Evolutionary conservation across 106 monocot species (phyloP), one percentile per base, ranked within the genome.

Genomic region (Acanthochlamys bracteata): DNA sequence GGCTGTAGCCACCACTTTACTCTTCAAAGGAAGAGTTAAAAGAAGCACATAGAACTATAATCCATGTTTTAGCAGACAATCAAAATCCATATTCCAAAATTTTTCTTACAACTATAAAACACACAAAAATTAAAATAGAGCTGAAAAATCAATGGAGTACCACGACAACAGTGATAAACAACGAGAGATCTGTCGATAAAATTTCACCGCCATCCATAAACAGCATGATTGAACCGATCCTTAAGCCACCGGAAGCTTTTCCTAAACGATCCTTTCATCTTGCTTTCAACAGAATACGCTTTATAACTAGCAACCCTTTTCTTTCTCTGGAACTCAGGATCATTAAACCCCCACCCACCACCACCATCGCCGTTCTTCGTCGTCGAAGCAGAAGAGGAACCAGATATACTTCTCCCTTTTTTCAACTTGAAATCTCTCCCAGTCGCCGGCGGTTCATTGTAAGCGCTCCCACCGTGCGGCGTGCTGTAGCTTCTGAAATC

Each of bases 191-290:
- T 24, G 27, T 4, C 19, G 7, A 41, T 22, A 0, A 11, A 33
- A 33, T 33, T 57, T 82, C 74, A 82, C 65, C 66, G 74, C 77
- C 66, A 80, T 21, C 80, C 83, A 57, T 82, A 68, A 26, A 82
- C 71, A 24, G 76, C 79, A 13, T 76, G 72, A 57, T 75, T 61
- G 58, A 78, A 87, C 12, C 63, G 70, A 19, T 87, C 80, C 80
- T 88, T 88, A 55, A 88, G 61, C 88, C 88, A 88, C 70, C 83
- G 72, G 72, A 88, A 74, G 66, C 88, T 75, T 74, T 83, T 83
- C 63, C 75, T 71, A 15, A 83, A 45, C 10, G 80, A 75, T 24
- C 83, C 83, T 69, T 88, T 88, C 64, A 88, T 78, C 72, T 76
- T 88, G 24, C 88, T 83, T 55, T 88, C 83, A 11, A 81, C 77